Evolutionary conservation across 805 yeast species (phyloP).

Genomic region (Grigorovia transvaalensis): DNA sequence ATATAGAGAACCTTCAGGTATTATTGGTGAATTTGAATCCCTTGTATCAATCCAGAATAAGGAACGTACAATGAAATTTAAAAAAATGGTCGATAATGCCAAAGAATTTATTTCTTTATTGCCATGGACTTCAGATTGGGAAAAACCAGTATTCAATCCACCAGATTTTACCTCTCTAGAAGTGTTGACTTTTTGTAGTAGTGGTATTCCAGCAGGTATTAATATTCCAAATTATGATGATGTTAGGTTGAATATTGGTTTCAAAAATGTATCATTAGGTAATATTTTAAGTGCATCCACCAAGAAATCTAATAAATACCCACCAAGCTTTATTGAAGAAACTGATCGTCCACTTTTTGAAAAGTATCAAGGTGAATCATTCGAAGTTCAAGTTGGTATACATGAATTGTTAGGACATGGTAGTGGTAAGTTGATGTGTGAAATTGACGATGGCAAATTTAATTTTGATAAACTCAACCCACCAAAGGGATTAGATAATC

Average conservation of each 20-base stretch:
- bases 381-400: constrained; percentile 89
- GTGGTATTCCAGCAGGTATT: constrained; percentile 89
- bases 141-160: constrained; percentile 78
- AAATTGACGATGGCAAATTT: constrained; percentile 50
- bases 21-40: constrained; percentile 91
- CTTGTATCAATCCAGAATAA: constrained; percentile 83
- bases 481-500: constrained; percentile 49
- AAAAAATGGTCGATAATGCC: constrained; percentile 57
- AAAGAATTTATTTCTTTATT: constrained; percentile 49
- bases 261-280: constrained; percentile 83
- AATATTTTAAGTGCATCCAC: constrained; percentile 73
- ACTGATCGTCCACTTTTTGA: constrained; percentile 48
- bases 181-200: constrained; percentile 79
- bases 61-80: constrained; percentile 74
- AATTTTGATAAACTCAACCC: constrained; percentile 61
- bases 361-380: constrained; percentile 68
- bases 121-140: constrained; percentile 72
- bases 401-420: constrained; percentile 91
- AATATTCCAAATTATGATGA: constrained; percentile 90
- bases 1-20: constrained; percentile 85
- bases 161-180: constrained; percentile 90
- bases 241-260: constrained; percentile 72
- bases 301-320: constrained; percentile 38
- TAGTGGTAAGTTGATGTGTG: constrained; percentile 66
- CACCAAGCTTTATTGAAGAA: constrained; percentile 53